Conservation (phyloP, 2,329 filamentous ascomycete genomes). For the Gnomoniopsis sp. region DNA sequence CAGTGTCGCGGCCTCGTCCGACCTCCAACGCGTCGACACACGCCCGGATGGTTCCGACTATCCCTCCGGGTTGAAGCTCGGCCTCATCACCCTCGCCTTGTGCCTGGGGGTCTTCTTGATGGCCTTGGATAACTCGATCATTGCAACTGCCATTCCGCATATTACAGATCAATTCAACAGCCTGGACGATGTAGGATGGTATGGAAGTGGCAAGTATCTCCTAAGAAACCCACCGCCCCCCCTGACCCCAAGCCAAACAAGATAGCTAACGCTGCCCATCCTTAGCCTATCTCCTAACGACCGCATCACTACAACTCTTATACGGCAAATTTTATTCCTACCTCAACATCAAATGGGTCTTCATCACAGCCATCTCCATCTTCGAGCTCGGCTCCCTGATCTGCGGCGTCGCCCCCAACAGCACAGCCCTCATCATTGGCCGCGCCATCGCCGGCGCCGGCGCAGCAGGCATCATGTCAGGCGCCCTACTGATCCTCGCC, state of each 20-base stretch:
- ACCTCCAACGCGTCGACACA: constrained; percentile 23
- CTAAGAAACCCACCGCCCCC: too few relatives aligned
- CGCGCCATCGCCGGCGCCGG: constrained; percentile 31
- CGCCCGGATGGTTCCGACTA: constrained; percentile 37
- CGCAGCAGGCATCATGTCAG: constrained; percentile 40
- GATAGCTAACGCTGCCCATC: constrained; percentile 13
- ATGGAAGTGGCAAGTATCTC: constrained; percentile 28
- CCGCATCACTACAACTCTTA: constrained; percentile 33
- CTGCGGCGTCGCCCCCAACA: constrained; percentile 30
- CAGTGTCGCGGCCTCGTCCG: neutral
- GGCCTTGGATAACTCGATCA: constrained; percentile 36
- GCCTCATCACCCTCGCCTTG: constrained; percentile 39
- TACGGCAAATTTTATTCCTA: constrained; percentile 39
- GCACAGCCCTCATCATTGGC: constrained; percentile 27
- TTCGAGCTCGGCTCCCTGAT: constrained; percentile 39
- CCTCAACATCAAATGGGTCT: constrained; percentile 36
- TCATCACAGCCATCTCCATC: constrained; percentile 32
- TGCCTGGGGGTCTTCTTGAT: constrained; percentile 43
- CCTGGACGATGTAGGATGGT: constrained; percentile 20
- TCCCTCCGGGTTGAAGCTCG: constrained; percentile 32
- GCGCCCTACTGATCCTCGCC: constrained; percentile 35
- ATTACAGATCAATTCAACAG: neutral
- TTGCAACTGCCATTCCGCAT: constrained; percentile 36
- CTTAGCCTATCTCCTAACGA: constrained; percentile 29
- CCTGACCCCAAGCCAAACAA: constrained; percentile 9